Evolutionary conservation across 2,329 filamentous ascomycete species (phyloP).

Genomic region (Apiospora koreana): DNA sequence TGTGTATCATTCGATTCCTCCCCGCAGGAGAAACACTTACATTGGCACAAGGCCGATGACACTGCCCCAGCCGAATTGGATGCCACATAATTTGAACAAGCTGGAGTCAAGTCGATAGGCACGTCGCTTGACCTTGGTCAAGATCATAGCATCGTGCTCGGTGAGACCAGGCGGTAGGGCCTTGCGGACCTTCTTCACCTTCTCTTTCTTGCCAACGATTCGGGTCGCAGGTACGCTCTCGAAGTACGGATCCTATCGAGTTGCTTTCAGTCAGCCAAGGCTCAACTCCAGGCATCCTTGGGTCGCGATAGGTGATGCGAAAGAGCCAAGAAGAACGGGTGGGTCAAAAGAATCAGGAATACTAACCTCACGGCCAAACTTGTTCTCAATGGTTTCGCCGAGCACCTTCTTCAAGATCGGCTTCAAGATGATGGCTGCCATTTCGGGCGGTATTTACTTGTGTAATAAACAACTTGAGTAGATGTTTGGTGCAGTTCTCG

Average conservation of each 20-base stretch:
- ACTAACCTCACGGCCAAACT: constrained; percentile 38
- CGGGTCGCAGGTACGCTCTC: constrained; percentile 77
- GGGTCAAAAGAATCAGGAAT: constrained; percentile 8
- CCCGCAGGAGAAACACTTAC: constrained; percentile 51
- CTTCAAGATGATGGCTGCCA: constrained; percentile 57
- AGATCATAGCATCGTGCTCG: constrained; percentile 75
- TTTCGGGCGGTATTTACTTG: constrained; percentile 32
- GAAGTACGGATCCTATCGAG: constrained; percentile 80
- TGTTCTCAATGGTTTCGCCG: constrained; percentile 57
- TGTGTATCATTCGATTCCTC: neutral
- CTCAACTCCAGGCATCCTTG: constrained; percentile 11
- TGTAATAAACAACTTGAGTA: neutral
- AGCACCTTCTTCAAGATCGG: constrained; percentile 58
- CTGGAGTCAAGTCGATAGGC: constrained; percentile 86
- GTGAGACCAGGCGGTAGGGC: constrained; percentile 82
- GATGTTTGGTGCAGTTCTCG: neutral
- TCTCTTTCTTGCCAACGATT: constrained; percentile 64
- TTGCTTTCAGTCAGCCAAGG: constrained; percentile 9
- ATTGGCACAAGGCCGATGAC: constrained; percentile 82
- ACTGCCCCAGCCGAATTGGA: constrained; percentile 86
- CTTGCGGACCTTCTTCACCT: constrained; percentile 82
- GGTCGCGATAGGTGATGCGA: constrained; percentile 35
- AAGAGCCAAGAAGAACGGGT: constrained; percentile 23
- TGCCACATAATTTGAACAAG: constrained; percentile 78
- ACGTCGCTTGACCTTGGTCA: constrained; percentile 82